Percentiles rank a stretch among this genome's conserved stretches.
These are phyloP conservation scores for Colletotrichum chlorophyti DNA, from an alignment of 2,329 filamentous ascomycete species.

Conservation along the genomic window DNA sequence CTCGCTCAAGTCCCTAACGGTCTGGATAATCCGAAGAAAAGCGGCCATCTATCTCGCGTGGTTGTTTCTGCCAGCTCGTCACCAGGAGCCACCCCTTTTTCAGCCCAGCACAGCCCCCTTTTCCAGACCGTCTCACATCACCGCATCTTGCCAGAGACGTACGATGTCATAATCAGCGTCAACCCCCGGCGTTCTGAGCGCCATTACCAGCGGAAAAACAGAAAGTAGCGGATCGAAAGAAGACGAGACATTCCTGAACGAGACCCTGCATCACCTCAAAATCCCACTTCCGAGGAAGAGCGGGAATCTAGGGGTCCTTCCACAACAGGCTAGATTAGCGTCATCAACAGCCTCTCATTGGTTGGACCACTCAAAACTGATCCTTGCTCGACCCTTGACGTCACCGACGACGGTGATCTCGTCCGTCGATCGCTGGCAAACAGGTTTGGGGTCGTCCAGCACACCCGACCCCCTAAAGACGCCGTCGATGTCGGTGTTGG, in stretches of 20 bases:
- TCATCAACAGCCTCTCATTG: constrained; percentile 7
- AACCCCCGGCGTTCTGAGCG: not conserved
- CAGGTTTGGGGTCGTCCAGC: constrained; percentile 21
- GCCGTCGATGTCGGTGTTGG: not conserved
- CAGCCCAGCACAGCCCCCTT: constrained; percentile 11
- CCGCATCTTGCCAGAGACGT: not conserved
- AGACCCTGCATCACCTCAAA: constrained; percentile 18
- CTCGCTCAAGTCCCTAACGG: not conserved
- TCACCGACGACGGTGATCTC: constrained; percentile 18
- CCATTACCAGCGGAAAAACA: not conserved
- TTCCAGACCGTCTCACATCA: not conserved
- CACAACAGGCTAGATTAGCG: not conserved
- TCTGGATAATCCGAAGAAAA: too few relatives aligned
- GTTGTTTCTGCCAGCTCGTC: not conserved
- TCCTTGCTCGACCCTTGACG: constrained; percentile 13
- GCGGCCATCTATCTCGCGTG: too few relatives aligned
- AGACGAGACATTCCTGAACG: constrained; percentile 7
- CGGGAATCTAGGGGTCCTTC: constrained; percentile 27
- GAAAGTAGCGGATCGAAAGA: not conserved
- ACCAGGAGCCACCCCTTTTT: constrained; percentile 2
- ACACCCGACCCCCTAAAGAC: not conserved
- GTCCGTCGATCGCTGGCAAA: constrained; percentile 21
- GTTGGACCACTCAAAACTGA: not conserved
- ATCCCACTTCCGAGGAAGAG: not conserved
- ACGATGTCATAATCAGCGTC: constrained; percentile 13